Base-by-base conservation (phyloP, 371 early-diverging fungal species). In the Rhizopus delemar region DNA sequence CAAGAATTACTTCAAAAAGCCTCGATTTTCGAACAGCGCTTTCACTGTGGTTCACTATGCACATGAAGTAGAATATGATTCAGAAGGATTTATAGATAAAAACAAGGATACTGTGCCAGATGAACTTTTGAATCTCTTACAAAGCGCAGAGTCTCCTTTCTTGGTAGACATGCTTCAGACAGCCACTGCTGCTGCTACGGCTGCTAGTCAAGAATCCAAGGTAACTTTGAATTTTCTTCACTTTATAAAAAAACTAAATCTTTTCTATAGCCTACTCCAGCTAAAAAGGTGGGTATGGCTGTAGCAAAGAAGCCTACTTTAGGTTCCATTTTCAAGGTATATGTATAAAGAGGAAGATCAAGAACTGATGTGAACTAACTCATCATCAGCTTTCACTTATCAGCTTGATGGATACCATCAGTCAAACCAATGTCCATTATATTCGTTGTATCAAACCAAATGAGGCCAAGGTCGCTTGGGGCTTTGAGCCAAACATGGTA, bases 391-490 rank as follows among this genome's bases (percentile, higher is more conserved):
- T 80, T 35, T 96, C 97, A 2, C 82, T 98, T 52, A 89, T 89
- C 54, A 86, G 86, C 60, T 81, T 98, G 51, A 96, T 97, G 97
- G 93, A 90, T 32, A 97, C 97, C 2, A 95, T 98, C 59, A 86
- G 88, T 41, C 75, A 85, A 22, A 97, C 98, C 53, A 90, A 96
- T 62, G 94, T 94, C 13, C 94, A 94, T 62, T 99, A 99, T 70
- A 96, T 98, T 64, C 93, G 98, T 59, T 98, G 98, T 85, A 95
- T 98, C 75, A 98, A 98, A 71, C 97, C 98, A 12, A 98, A 98
- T 77, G 93, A 91, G 70, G 89, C 86, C 56, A 98, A 98, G 75
- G 82, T 80, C 3, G 86, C 96, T 15, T 93, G 93, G 88, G 79
- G 64, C 15, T 95, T 99, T 66, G 96, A 99, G 53, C 87, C 94